Evolutionary conservation across 2,329 filamentous ascomycete genomes (phyloP).

Genomic region (Fusarium palustre): DNA sequence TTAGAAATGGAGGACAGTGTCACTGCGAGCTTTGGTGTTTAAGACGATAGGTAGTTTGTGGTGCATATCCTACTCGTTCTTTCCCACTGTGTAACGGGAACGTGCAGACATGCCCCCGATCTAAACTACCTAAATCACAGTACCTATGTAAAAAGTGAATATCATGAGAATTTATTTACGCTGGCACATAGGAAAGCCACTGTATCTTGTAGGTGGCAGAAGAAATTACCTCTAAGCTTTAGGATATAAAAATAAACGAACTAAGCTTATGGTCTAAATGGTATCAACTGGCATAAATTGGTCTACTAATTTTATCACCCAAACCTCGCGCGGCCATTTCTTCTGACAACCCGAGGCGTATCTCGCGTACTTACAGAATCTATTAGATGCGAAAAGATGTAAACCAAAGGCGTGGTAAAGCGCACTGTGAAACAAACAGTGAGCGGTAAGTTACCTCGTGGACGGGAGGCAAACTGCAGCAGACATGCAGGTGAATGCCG

Average conservation of each 20-base stretch:
- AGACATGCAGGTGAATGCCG: not conserved
- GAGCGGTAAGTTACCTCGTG: not conserved
- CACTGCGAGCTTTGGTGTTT: not conserved
- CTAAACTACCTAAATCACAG: not conserved
- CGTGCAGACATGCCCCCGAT: not conserved
- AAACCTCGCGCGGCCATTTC: too few species aligned
- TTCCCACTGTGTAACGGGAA: not conserved
- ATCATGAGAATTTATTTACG: not conserved
- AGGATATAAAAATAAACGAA: too few species aligned
- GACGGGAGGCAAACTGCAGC: slow-evolving; percentile 13
- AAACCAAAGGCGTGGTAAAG: not conserved
- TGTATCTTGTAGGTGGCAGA: too few species aligned
- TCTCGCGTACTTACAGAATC: too few species aligned
- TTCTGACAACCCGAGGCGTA: too few species aligned
- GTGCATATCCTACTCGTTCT: not conserved
- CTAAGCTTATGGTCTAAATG: too few species aligned
- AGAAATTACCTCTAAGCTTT: too few species aligned
- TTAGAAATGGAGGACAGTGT: not conserved
- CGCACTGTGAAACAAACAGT: not conserved
- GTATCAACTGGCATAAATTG: too few species aligned
- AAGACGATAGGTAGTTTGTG: too few species aligned
- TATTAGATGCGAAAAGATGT: not conserved
- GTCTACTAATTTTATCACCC: too few species aligned
- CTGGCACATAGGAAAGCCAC: not conserved
- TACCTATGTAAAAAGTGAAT: not conserved